Base-by-base conservation (phyloP, 1,284 basidiomycete genomes). In the Sporisorium graminicola region DNA sequence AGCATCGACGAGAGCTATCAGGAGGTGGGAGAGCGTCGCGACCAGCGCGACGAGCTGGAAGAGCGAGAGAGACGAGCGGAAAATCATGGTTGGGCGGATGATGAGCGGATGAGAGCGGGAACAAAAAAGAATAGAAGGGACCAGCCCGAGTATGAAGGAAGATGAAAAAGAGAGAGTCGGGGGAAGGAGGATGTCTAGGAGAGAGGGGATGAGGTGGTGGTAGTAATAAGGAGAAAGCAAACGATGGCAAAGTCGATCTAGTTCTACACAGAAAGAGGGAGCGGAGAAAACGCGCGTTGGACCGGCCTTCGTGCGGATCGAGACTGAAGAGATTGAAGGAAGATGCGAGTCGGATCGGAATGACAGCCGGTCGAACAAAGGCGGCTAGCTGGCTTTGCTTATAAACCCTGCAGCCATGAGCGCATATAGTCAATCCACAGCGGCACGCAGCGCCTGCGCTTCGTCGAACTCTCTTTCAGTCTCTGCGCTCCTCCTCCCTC, bases 11-110 rank as follows among this genome's bases (percentile, higher is more conserved):
- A 73, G 63, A 53, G 54, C 27, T 29, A 72, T 37, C 29, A 80
- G 72, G 44, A 81, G 68, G 43, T 60, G 65, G 18, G 55, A 68
- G 18, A 74, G 33, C 20, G 44, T 47, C 31, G 66, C 65, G 65
- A 67, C 65, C 70, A 73, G 69, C 69, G 60, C 69, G 51, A 72
- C 47, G 56, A 72, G 56, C 40, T 47, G 64, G 27, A 66, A 20
- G 42, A 65, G 46, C 20, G 69, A 65, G n/a, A 54, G 22, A 31
- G 62, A 53, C 50, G 54, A 29, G n/a, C 29, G 20, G 29, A 52
- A 40, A 40, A n/a, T 20, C 51, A 58, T 63, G 33, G 40, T 43
- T n/a, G n/a, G n/a, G n/a, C n/a, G n/a, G n/a, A n/a, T n/a, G n/a
- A n/a, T n/a, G n/a, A n/a, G n/a, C n/a, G n/a, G n/a, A n/a, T n/a